These are phyloP conservation scores for Parmelia sp. DNA, from an alignment of 495 filamentous ascomycete species.

Conservation along the genomic window DNA sequence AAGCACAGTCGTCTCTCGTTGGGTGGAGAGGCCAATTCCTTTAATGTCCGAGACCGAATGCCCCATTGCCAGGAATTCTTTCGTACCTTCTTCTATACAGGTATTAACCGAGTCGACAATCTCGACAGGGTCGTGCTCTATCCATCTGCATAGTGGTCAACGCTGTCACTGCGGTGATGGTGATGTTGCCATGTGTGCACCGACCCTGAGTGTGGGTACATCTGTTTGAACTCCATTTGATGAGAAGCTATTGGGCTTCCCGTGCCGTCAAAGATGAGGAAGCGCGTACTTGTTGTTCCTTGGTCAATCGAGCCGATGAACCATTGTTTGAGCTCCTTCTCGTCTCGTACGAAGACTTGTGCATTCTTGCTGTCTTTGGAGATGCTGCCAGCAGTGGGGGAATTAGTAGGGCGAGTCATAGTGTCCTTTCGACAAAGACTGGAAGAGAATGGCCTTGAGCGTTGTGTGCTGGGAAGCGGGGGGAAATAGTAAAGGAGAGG, in stretches of 20 bases:
- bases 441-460: neutral
- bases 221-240: slow-evolving; percentile 85
- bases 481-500: neutral
- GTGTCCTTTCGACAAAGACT: neutral
- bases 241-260: slow-evolving; percentile 79
- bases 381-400: neutral
- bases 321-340: slow-evolving; percentile 20
- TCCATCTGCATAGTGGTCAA: slow-evolving; percentile 57
- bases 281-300: slow-evolving; percentile 88
- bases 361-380: neutral
- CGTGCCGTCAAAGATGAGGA: slow-evolving; percentile 80
- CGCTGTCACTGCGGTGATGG: slow-evolving; percentile 14
- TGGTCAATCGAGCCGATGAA: slow-evolving; percentile 80
- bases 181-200: slow-evolving; percentile 30
- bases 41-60: slow-evolving; percentile 67
- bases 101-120: slow-evolving; percentile 70
- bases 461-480: too few relatives aligned
- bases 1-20: slow-evolving; percentile 86
- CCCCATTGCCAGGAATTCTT: slow-evolving; percentile 64
- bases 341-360: slow-evolving; percentile 11
- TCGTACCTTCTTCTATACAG: slow-evolving; percentile 79
- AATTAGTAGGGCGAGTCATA: neutral
- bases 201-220: slow-evolving; percentile 85
- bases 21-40: slow-evolving; percentile 87
- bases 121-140: slow-evolving; percentile 85